Evolutionary conservation across 2,329 filamentous ascomycete genomes (phyloP), one percentile per base, ranked within the genome.

Genomic region (Botrytis sinoallii): DNA sequence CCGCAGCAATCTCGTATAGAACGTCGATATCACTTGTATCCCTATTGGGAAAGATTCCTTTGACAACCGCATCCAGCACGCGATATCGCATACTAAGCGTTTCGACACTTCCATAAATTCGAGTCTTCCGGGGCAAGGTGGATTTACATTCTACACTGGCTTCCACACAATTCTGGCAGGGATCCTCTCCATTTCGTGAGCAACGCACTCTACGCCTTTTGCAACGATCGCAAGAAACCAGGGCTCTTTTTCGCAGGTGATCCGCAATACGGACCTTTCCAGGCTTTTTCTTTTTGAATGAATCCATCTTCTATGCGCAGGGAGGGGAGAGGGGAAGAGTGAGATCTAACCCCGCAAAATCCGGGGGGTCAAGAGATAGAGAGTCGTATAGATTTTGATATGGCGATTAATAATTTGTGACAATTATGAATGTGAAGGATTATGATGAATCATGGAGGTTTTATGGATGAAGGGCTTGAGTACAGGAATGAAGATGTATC

Each of bases 91-190:
- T 78, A 66, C 83, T 84, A 61, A 85, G 78, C n/a, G 83, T 84
- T 74, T 85, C 84, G 10, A 84, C 82, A 73, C 84, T 85, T 25
- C 84, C 84, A 72, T 85, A 85, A 18, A 85, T 83, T 48, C 84
- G 79, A 57, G 84, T 83, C 75, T 85, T 85, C 38, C 84, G 81
- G 9, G 84, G 84, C 52, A 84, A 78, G 18, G 83, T 84, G 12
- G 81, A 84, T 75, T 84, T 82, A 77, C 84, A 85, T 48, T 78
- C 77, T 40, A 83, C 82, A 14, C 81, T 82, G 38, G 80, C 81
- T 66, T 82, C 79, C 67, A 81, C 76, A 75, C 84, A 85, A 72
- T 81, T 81, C 61, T 83, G 81, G 74, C 84, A 85, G 10, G 46
- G 35, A 4, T 80, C 75, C n/a, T 80, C 77, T 4, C 75, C 74